Evolutionary conservation across 225 moss, liverwort and hornwort species (phyloP).

Genomic region (Climacium dendroides): DNA sequence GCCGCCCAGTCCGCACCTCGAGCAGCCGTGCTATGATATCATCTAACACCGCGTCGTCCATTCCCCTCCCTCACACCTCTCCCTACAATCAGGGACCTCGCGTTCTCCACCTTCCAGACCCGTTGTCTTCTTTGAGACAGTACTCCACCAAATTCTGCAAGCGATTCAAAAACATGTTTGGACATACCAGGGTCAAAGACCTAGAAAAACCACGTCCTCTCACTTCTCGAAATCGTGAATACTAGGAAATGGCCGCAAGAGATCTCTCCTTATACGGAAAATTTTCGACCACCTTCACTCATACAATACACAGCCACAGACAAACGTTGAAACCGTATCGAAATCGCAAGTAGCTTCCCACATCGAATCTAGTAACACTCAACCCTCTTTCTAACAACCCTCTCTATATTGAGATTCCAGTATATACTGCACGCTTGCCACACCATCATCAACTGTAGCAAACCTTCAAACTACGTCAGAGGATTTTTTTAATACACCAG

Average conservation of each 20-base stretch:
- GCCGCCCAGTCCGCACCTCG: conserved; percentile 75
- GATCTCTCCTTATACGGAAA: not conserved
- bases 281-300: not conserved
- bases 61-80: conserved; percentile 42
- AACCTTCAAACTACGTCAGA: not conserved
- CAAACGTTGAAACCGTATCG: not conserved
- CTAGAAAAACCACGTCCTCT: not conserved
- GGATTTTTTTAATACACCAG: not conserved
- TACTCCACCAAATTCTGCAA: conserved; percentile 1
- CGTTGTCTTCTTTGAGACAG: not conserved
- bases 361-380: not conserved
- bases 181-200: not conserved
- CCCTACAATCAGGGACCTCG: conserved; percentile 16
- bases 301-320: not conserved
- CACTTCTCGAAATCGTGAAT: not conserved
- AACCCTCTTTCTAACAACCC: not conserved
- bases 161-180: not conserved
- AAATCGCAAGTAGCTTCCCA: not conserved
- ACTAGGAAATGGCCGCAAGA: not conserved
- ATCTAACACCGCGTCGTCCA: conserved; percentile 81
- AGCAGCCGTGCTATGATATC: conserved; percentile 89
- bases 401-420: not conserved
- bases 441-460: not conserved
- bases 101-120: conserved; percentile 4
- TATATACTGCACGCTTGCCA: not conserved